These are phyloP conservation scores for Aspergillus oerlinghausenensis DNA, from an alignment of 2,329 filamentous ascomycete species.

Conservation along the genomic window DNA sequence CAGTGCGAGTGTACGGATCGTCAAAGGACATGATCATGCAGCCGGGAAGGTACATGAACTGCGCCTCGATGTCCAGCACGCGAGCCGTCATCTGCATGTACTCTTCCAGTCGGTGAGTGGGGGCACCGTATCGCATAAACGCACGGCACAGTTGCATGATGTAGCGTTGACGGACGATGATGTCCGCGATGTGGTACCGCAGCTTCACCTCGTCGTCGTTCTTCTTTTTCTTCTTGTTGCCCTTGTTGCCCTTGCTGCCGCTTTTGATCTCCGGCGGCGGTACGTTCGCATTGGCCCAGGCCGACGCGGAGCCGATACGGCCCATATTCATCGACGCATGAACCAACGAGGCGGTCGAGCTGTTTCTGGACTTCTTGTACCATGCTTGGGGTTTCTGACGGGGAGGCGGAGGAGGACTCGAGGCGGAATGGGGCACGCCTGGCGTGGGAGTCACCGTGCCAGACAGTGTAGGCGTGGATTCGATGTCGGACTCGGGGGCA, in stretches of 20 bases:
- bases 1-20: slow-evolving; percentile 39
- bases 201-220: background rate
- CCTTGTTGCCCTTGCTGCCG: background rate
- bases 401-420: background rate
- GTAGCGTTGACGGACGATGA: slow-evolving; percentile 53
- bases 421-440: background rate
- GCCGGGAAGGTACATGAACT: slow-evolving; percentile 77
- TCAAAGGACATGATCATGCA: slow-evolving; percentile 57
- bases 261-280: background rate
- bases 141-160: slow-evolving; percentile 28
- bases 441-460: background rate
- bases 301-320: slow-evolving; percentile 9
- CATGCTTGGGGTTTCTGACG: slow-evolving; percentile 15
- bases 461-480: background rate
- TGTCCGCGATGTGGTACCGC: slow-evolving; percentile 53
- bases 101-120: slow-evolving; percentile 53
- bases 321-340: slow-evolving; percentile 14
- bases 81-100: slow-evolving; percentile 85
- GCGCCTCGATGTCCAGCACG: slow-evolving; percentile 78
- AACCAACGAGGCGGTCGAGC: slow-evolving; percentile 21
- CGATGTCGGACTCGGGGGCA: background rate
- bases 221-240: slow-evolving; percentile 5
- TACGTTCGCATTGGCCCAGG: slow-evolving; percentile 2
- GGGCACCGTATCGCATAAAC: slow-evolving; percentile 27
- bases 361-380: slow-evolving; percentile 24